These are phyloP conservation scores for Arachis stenosperma DNA, from an alignment of 306 rosid genomes.

Conservation along the genomic window DNA sequence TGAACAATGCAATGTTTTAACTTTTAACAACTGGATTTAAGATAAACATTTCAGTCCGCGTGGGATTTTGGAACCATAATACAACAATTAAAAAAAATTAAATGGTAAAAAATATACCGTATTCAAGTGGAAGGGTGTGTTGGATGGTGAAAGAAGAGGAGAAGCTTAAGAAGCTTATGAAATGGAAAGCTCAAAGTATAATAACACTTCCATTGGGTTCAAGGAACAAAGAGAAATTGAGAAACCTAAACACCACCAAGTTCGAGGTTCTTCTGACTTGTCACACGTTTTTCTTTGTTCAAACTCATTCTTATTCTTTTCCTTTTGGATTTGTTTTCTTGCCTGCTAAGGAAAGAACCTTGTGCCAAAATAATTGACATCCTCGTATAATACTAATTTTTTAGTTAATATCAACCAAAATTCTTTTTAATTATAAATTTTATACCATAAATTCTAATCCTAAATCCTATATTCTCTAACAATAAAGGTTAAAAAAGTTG, in stretches of 20 bases:
- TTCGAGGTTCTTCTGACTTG: slow-evolving; percentile 36
- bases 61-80: background rate
- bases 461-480: too few species aligned
- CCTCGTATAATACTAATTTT: too few species aligned
- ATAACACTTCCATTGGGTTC: slow-evolving; percentile 26
- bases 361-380: too few species aligned
- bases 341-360: slow-evolving; percentile 15
- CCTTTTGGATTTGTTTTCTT: slow-evolving; percentile 46
- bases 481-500: too few species aligned
- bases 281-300: slow-evolving; percentile 29
- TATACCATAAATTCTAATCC: too few species aligned
- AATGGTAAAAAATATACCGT: slow-evolving; percentile 7
- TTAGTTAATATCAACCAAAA: too few species aligned
- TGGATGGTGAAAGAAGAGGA: slow-evolving; percentile 2
- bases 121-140: background rate
- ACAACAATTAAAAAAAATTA: background rate
- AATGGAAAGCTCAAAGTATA: slow-evolving; percentile 3
- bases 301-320: slow-evolving; percentile 46
- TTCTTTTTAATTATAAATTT: too few species aligned
- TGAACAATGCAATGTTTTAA: slow-evolving; percentile 5
- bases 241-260: background rate
- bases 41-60: background rate
- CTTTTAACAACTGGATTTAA: background rate
- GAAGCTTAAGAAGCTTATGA: slow-evolving; percentile 11
- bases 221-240: slow-evolving; percentile 20